These are phyloP conservation scores for Mastigamoeba balamuthi DNA, from an alignment of 78 protist genomes.

Conservation along the genomic window DNA sequence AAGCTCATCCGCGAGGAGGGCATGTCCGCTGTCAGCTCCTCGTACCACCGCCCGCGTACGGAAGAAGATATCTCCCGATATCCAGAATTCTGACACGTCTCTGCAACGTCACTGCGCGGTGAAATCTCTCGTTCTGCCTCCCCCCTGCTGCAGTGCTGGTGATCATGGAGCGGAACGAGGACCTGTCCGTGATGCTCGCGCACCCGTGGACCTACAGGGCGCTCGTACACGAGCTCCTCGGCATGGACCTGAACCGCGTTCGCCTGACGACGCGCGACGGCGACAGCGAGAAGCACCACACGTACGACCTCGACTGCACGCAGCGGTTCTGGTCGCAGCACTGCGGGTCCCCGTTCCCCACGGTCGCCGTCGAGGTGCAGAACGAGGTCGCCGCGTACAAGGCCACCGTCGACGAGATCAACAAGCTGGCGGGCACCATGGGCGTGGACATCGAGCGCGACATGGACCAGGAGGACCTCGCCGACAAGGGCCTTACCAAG, in stretches of 20 bases:
- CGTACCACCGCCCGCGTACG: neutral
- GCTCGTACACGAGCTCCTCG: conserved; percentile 65
- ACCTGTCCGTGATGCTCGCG: conserved; percentile 62
- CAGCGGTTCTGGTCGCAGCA: conserved; percentile 66
- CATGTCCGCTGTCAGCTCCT: neutral
- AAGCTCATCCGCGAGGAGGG: conserved; percentile 11
- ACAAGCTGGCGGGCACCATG: neutral
- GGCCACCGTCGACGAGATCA: neutral
- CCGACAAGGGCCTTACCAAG: no score
- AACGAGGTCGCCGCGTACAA: conserved; percentile 22
- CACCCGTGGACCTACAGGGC: conserved; percentile 83
- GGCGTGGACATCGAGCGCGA: conserved; percentile 1
- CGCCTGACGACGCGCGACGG: neutral
- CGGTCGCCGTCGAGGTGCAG: conserved; percentile 49
- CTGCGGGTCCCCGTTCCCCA: conserved; percentile 53
- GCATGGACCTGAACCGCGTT: conserved; percentile 51
- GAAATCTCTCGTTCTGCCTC: conserved; percentile 5
- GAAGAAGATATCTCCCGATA: neutral
- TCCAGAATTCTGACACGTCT: no score
- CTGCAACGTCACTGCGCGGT: conserved; percentile 1
- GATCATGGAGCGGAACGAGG: conserved; percentile 59
- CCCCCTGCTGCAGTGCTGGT: conserved; percentile 47
- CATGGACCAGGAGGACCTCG: neutral
- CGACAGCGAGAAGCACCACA: neutral
- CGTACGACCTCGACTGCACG: conserved; percentile 47